Conservation (phyloP, 2,329 filamentous ascomycete species). For the Elsinoe arachidis region DNA sequence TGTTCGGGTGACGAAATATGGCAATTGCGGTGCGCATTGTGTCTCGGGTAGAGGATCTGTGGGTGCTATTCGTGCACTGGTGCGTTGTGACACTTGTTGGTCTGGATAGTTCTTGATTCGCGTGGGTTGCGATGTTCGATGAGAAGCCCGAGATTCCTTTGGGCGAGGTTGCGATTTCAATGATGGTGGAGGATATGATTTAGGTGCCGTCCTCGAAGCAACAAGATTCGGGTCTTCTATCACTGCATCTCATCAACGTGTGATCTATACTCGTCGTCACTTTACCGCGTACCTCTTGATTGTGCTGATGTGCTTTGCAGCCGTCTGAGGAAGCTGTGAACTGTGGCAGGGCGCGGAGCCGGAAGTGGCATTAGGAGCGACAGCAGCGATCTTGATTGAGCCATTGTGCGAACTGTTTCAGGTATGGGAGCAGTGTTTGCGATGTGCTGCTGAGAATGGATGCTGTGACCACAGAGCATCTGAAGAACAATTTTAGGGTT, state of each 20-base stretch:
- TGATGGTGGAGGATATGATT: slow-evolving; percentile 25
- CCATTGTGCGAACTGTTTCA: slow-evolving; percentile 5
- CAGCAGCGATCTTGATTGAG: slow-evolving; percentile 22
- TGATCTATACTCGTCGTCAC: neutral
- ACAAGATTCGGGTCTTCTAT: slow-evolving; percentile 26
- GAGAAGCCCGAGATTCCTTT: slow-evolving; percentile 28
- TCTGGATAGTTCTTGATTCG: slow-evolving; percentile 28
- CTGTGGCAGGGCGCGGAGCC: slow-evolving; percentile 29
- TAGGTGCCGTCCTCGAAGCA: slow-evolving; percentile 26
- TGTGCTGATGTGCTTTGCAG: neutral
- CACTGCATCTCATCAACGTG: slow-evolving; percentile 11
- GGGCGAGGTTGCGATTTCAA: slow-evolving; percentile 28
- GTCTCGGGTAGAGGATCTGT: slow-evolving; percentile 21
- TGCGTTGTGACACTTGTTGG: slow-evolving; percentile 19
- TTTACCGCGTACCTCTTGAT: neutral
- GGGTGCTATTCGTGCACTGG: slow-evolving; percentile 17
- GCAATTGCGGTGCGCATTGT: slow-evolving; percentile 39
- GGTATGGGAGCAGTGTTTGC: neutral
- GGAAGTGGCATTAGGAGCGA: slow-evolving; percentile 34
- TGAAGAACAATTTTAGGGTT: slow-evolving; percentile 1
- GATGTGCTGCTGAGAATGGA: neutral
- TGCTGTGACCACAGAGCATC: neutral
- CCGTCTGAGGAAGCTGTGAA: slow-evolving; percentile 26
- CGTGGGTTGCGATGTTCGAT: slow-evolving; percentile 26
- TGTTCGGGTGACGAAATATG: slow-evolving; percentile 67